phyloP scores from a whole-genome alignment of 2,329 filamentous ascomycete genomes.

The Sarocladiaceae sp. region DNA sequence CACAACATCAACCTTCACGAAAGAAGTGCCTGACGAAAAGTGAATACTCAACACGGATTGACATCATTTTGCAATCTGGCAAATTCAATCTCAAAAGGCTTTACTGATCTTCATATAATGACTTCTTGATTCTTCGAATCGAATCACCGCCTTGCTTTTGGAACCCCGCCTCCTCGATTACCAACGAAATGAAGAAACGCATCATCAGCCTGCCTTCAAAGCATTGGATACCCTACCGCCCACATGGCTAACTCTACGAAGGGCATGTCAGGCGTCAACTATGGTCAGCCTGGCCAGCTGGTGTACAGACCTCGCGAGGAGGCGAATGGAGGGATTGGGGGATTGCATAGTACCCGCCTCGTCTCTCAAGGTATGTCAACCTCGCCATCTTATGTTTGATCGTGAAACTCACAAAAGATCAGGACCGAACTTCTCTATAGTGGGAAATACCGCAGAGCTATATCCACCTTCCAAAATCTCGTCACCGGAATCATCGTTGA shows the following conservation, averaged over 20 bases:
- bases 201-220: conserved; percentile 17
- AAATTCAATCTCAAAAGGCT: conserved; percentile 7
- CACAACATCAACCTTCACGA: conserved; percentile 15
- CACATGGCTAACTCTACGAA: conserved; percentile 31
- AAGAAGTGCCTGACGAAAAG: not conserved
- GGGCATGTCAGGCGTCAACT: conserved; percentile 23
- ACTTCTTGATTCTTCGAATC: not conserved
- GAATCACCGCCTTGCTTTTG: not conserved
- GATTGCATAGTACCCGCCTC: conserved; percentile 24
- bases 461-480: conserved; percentile 25
- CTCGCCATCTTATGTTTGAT: not conserved
- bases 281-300: conserved; percentile 27
- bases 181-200: conserved; percentile 28
- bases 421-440: conserved; percentile 26
- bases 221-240: conserved; percentile 23
- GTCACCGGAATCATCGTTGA: conserved; percentile 16
- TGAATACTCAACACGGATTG: conserved; percentile 11
- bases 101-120: not conserved
- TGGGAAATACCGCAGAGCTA: conserved; percentile 26
- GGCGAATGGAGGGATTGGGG: conserved; percentile 18
- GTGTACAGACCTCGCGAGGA: conserved; percentile 23
- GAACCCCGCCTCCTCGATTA: not conserved
- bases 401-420: not conserved
- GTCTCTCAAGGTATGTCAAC: conserved; percentile 20
- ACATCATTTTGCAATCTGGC: not conserved